Conservation (phyloP, 768 basidiomycete genomes). For the Coprinopsis sp. region DNA sequence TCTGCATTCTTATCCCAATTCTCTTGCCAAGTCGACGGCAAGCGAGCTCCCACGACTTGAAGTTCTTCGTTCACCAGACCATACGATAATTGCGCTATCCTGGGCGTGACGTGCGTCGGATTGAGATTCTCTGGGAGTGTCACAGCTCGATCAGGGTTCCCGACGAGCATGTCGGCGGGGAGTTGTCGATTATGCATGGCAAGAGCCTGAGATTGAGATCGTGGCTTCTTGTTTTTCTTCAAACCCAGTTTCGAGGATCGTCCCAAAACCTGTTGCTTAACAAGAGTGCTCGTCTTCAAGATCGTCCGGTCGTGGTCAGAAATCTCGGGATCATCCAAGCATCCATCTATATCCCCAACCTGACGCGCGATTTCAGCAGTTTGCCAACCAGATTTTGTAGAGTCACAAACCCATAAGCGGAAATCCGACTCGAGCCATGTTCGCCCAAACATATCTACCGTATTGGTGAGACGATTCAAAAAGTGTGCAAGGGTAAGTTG, state of each 20-base stretch:
- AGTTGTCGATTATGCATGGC: constrained; percentile 2
- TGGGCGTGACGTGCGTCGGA: constrained; percentile 61
- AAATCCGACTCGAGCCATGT: constrained; percentile 30
- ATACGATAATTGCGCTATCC: constrained; percentile 45
- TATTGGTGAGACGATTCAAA: constrained; percentile 24
- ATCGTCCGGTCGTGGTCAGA: too few species aligned
- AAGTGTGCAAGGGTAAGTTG: constrained; percentile 31
- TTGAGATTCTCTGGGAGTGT: constrained; percentile 49
- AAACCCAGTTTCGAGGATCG: too few species aligned
- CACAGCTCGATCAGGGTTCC: constrained; percentile 52
- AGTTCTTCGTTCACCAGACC: constrained; percentile 53
- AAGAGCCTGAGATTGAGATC: too few species aligned
- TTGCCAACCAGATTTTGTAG: not conserved
- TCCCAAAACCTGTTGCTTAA: too few species aligned
- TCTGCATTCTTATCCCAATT: constrained; percentile 21
- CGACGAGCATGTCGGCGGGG: constrained; percentile 18
- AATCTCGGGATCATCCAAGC: too few species aligned
- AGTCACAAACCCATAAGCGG: constrained; percentile 28
- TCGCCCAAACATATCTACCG: constrained; percentile 32
- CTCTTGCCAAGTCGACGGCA: constrained; percentile 26
- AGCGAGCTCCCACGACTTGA: constrained; percentile 44
- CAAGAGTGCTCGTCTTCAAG: too few species aligned
- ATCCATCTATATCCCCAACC: not conserved
- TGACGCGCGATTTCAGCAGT: constrained; percentile 3
- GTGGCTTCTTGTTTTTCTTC: too few species aligned